phyloP scores from a whole-genome alignment of 768 basidiomycete genomes.

The Rickenella mellea region DNA sequence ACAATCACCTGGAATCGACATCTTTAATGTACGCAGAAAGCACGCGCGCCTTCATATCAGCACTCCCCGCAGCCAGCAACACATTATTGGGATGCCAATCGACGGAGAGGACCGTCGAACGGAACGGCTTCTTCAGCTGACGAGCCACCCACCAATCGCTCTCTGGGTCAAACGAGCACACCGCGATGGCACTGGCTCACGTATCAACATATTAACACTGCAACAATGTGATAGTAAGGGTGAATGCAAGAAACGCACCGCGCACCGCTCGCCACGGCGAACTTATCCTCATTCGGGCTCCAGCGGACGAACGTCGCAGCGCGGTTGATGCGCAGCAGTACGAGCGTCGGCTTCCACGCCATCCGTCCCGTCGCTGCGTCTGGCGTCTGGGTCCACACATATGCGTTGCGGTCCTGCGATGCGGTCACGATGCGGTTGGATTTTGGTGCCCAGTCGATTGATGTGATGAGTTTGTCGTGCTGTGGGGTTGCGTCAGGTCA shows the following conservation, averaged over 20 bases:
- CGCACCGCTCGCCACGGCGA: slow-evolving; percentile 95
- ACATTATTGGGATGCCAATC: slow-evolving; percentile 99
- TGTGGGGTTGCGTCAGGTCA: slow-evolving; percentile 24
- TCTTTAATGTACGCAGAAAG: slow-evolving; percentile 99
- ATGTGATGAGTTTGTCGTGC: slow-evolving; percentile 98
- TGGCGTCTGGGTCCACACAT: slow-evolving; percentile 86
- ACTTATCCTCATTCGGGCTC: slow-evolving; percentile 98
- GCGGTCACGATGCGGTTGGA: slow-evolving; percentile 98
- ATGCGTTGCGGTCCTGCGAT: slow-evolving; percentile 98
- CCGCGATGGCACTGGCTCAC: slow-evolving; percentile 87
- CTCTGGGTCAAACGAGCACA: slow-evolving; percentile 95
- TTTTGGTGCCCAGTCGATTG: slow-evolving; percentile 96
- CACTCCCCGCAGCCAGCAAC: slow-evolving; percentile 90
- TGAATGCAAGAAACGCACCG: slow-evolving; percentile 38
- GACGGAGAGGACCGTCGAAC: slow-evolving; percentile 86
- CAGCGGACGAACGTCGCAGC: slow-evolving; percentile 93
- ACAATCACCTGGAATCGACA: slow-evolving; percentile 74
- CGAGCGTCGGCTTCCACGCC: slow-evolving; percentile 94
- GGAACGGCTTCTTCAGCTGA: slow-evolving; percentile 93
- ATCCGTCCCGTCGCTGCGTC: slow-evolving; percentile 63
- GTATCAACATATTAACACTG: not conserved
- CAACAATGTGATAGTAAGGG: not conserved
- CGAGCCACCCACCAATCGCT: slow-evolving; percentile 99
- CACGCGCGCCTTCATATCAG: slow-evolving; percentile 95
- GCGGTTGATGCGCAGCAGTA: slow-evolving; percentile 87